These are phyloP conservation scores for Paramyrothecium sp. DNA, from an alignment of 2,329 filamentous ascomycete genomes.

Conservation along the genomic window DNA sequence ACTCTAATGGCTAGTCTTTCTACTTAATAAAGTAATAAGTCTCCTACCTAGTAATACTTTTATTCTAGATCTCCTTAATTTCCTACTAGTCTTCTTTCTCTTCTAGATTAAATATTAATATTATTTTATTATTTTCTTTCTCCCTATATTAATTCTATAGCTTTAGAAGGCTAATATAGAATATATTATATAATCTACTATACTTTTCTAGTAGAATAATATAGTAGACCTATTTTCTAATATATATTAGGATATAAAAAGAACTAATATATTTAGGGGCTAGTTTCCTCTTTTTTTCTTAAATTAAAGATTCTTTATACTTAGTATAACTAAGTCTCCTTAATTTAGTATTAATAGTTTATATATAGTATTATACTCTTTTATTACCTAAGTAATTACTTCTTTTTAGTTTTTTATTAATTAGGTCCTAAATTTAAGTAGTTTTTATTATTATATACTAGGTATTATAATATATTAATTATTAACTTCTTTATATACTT, in stretches of 20 bases:
- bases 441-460: not conserved
- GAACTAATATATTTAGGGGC: not conserved
- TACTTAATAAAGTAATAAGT: not conserved
- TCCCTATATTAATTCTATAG: not conserved
- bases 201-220: not conserved
- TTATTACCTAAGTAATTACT: not conserved
- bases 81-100: not conserved
- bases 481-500: not conserved
- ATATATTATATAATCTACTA: not conserved
- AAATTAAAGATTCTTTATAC: not conserved
- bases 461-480: not conserved
- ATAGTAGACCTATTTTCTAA: not conserved
- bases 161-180: not conserved
- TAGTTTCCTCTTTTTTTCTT: not conserved
- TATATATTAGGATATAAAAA: not conserved
- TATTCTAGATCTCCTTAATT: not conserved
- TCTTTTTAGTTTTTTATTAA: not conserved
- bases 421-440: too few relatives aligned
- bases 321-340: not conserved
- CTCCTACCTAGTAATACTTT: not conserved
- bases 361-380: not conserved
- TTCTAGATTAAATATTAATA: not conserved
- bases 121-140: not conserved
- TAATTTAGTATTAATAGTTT: not conserved
- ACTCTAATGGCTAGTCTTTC: not conserved